Evolutionary conservation across 2,329 filamentous ascomycete species (phyloP).

Genomic region (Fusarium keratoplasticum): DNA sequence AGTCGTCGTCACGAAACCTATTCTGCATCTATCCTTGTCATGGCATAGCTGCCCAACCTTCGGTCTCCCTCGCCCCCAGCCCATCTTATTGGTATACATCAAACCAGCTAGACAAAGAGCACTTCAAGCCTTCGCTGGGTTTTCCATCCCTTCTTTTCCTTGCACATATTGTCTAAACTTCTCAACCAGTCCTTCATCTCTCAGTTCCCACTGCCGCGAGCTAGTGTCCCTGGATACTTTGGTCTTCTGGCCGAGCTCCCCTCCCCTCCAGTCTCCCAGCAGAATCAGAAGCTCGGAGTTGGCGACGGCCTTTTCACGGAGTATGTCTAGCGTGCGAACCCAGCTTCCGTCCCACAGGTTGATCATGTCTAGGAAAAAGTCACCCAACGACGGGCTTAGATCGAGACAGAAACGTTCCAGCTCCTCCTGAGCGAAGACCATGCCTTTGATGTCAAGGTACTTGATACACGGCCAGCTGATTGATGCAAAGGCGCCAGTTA

Average conservation of each 20-base stretch:
- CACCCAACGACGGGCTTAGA: not conserved
- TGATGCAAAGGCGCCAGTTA: not conserved
- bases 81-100: not conserved
- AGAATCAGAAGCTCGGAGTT: not conserved
- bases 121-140: not conserved
- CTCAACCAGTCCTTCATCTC: not conserved
- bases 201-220: not conserved
- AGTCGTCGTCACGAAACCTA: slow-evolving; percentile 48
- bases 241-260: not conserved
- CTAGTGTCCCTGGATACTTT: not conserved
- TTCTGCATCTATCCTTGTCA: not conserved
- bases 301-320: not conserved
- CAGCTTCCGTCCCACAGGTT: not conserved
- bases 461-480: not conserved
- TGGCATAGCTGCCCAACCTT: not conserved
- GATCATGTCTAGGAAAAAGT: not conserved
- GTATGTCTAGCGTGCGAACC: not conserved
- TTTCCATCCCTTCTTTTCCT: not conserved
- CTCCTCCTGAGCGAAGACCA: not conserved
- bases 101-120: not conserved
- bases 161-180: not conserved
- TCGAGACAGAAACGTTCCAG: not conserved
- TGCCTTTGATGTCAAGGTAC: not conserved
- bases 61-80: not conserved
- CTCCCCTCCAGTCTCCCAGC: not conserved